Base-by-base conservation (phyloP, 306 rosid species). In the Dalbergia cochinchinensis region DNA sequence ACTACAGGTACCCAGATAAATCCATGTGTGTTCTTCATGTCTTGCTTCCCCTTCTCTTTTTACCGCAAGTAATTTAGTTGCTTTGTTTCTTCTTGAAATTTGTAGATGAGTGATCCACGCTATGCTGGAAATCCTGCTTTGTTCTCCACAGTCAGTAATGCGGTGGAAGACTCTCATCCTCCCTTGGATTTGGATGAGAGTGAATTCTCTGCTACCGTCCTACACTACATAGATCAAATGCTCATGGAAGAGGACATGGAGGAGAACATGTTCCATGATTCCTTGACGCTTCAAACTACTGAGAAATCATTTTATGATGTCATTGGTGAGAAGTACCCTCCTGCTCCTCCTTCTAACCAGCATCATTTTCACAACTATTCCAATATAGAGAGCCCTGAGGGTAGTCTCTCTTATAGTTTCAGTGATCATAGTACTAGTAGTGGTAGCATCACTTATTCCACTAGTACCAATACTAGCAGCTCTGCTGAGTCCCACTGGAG, bases 181-280 rank as follows among this genome's bases (percentile, higher is more conserved):
- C 82, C 79, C 26, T 51, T 74, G 22, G 81, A 85, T 11, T 87
- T 85, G 48, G 82, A 81, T 31, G 89, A 85, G 55, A 51, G 37
- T 68, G 88, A 92, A 7, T 82, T 77, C 65, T 84, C 89, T 57
- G 81, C 80, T 12, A 13, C 76, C 11, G 69, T 75, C 33, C 87
- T 92, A 22, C 60, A 73, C 72, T 89, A 85, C 82, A 82, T 92
- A 69, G 82, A 69, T 78, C 88, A 92, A 75, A 78, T 89, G 78
- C 91, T 92, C 1, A 85, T 89, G 91, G 89, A 92, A 51, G 97
- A 90, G 65, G 87, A 89, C 75, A 76, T 85, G 15, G 92, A 84
- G 14, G 72, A 79, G 1, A 77, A 64, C 5, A 83, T 89, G 86
- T 86, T 87, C 39, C 83, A 79, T 57, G 90, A 89, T 73, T 85